Conservation (phyloP, 2,329 filamentous ascomycete genomes). For the Trichoderma simmonsii region DNA sequence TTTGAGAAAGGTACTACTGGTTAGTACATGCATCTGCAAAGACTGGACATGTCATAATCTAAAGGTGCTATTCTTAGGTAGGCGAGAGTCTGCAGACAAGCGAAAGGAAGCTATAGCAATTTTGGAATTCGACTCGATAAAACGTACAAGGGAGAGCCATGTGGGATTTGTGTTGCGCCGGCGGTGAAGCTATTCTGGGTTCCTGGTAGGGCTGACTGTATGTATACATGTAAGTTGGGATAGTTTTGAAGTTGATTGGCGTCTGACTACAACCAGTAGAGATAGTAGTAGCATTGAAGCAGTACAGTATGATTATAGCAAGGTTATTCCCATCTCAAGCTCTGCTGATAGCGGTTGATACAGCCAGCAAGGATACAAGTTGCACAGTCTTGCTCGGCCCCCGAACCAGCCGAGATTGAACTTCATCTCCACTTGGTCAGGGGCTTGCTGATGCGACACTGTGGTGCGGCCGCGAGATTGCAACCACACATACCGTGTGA, state of each 20-base stretch:
- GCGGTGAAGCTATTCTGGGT: slow-evolving; percentile 10
- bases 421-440: slow-evolving; percentile 13
- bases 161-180: not conserved
- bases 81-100: slow-evolving; percentile 1
- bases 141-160: not conserved
- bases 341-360: not conserved
- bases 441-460: slow-evolving; percentile 2
- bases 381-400: not conserved
- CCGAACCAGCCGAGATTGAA: slow-evolving; percentile 16
- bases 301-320: too few relatives aligned
- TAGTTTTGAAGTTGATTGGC: not conserved
- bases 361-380: not conserved
- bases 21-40: not conserved
- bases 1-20: not conserved
- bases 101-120: not conserved
- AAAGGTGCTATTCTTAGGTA: not conserved
- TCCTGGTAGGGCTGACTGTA: slow-evolving; percentile 7
- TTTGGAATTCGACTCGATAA: not conserved
- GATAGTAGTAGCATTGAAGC: not conserved
- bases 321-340: too few relatives aligned
- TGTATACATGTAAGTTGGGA: not conserved
- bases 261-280: not conserved
- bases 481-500: not conserved
- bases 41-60: not conserved
- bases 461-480: not conserved